Base-by-base conservation (phyloP, 2,329 filamentous ascomycete species). In the Nothopassalora personata region DNA sequence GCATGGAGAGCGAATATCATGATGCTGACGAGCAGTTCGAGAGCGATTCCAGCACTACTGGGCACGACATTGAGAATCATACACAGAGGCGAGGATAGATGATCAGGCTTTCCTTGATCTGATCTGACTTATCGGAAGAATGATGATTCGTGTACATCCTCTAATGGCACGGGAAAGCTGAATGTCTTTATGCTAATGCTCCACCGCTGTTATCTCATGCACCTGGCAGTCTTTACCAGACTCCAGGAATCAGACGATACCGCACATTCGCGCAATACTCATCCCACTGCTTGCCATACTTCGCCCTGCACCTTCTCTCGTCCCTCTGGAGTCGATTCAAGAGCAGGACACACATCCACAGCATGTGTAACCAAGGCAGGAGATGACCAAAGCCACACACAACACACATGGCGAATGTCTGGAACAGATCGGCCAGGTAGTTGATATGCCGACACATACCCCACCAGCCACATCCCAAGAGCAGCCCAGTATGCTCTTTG, bases 91-190 rank as follows among this genome's bases (percentile, higher is more conserved):
- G 3, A 61, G 58, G 15, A 58, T 81, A 19, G 81, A 82, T 5
- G 76, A 80, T 15, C 77, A 81, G 50, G 81, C 80, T 0, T 81
- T 83, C 53, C 70, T 81, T 63, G 86, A 89, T 72, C 64, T 87
- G 64, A 87, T 86, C 0, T 86, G n/a, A n/a, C n/a, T n/a, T n/a
- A 89, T 70, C 19, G 57, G 31, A 55, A 62, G 55, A 61, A 60
- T 27, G 57, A 61, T 51, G 58, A 64, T 63, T 63, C 30, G 54
- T 63, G 5, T 63, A 58, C 28, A 61, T 61, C 30, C 28, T 34
- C 8, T 34, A 18, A 51, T n/a, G 18, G 36, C 31, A 9, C 31
- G 31, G 11, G 11, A 34, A 34, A 34, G 31, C 31, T 34, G 1
- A 4, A 34, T 11, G 31, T 1, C 11, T 34, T 34, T 2, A 8